A percentile compares a stretch with the other conserved stretches of the same genome.
phyloP scores from a whole-genome alignment of 2,329 filamentous ascomycete genomes.

The Pseudogymnoascus sp. region DNA sequence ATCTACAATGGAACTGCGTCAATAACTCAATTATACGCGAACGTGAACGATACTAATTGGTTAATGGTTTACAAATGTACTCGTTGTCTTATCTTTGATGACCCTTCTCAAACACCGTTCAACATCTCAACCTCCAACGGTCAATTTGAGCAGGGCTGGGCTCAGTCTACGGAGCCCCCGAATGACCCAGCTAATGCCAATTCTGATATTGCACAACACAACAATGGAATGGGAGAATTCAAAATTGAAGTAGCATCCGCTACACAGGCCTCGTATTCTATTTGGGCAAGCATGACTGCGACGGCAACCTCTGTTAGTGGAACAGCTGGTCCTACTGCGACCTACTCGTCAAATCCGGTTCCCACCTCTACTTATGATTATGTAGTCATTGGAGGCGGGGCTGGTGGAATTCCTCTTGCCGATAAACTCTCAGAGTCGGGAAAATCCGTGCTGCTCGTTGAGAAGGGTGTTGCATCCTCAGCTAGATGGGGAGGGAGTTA shows the following conservation, averaged over 20 bases:
- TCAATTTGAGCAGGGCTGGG: slow-evolving; percentile 47
- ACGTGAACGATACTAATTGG: slow-evolving; percentile 51
- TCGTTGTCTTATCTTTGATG: slow-evolving; percentile 47
- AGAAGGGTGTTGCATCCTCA: slow-evolving; percentile 54
- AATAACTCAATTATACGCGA: slow-evolving; percentile 52
- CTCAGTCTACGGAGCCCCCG: slow-evolving; percentile 38
- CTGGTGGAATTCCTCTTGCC: slow-evolving; percentile 48
- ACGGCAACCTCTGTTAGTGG: slow-evolving; percentile 20
- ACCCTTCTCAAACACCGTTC: slow-evolving; percentile 37
- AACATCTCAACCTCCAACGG: slow-evolving; percentile 39
- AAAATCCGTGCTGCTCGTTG: slow-evolving; percentile 57
- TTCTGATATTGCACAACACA: slow-evolving; percentile 46
- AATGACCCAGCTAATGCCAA: slow-evolving; percentile 37
- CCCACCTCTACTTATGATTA: slow-evolving; percentile 45
- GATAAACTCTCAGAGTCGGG: slow-evolving; percentile 54
- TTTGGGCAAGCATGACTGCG: slow-evolving; percentile 27
- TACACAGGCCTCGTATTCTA: slow-evolving; percentile 32
- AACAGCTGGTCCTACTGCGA: slow-evolving; percentile 37
- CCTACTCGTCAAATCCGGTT: slow-evolving; percentile 37
- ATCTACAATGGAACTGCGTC: slow-evolving; percentile 56
- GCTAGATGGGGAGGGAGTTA: slow-evolving; percentile 54
- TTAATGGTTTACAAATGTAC: slow-evolving; percentile 60
- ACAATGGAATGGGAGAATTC: slow-evolving; percentile 49
- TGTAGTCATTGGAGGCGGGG: slow-evolving; percentile 48
- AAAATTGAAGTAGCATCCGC: slow-evolving; percentile 38